These are phyloP conservation scores for Hyparrhenia diplandra DNA, from an alignment of 176 grass and related monocot genomes.

Conservation along the genomic window DNA sequence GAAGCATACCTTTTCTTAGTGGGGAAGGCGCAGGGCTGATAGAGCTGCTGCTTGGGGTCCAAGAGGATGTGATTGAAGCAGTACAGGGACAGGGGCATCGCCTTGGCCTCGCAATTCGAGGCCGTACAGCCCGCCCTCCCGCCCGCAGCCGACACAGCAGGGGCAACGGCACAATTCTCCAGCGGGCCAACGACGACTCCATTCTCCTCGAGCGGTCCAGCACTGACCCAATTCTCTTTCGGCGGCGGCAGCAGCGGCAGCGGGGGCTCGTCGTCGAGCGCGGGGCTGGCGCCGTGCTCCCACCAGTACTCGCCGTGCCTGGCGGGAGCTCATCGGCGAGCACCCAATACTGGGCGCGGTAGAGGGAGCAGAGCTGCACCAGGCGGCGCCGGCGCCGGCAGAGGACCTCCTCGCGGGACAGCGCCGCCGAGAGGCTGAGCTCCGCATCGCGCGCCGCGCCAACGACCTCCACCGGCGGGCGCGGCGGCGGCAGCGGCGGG, in stretches of 20 bases:
- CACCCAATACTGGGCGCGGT: conserved; percentile 29
- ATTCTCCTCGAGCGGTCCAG: no score
- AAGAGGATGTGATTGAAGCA: conserved; percentile 34
- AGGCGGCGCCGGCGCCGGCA: conserved; percentile 23
- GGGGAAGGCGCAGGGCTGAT: conserved; percentile 24
- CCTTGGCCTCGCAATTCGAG: conserved; percentile 5
- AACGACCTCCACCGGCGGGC: not conserved
- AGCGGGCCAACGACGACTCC: not conserved
- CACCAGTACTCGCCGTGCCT: conserved; percentile 30
- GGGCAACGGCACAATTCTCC: not conserved
- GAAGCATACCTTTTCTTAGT: conserved; percentile 16
- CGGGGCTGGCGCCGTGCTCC: conserved; percentile 21
- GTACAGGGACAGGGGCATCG: conserved; percentile 9
- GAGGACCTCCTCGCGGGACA: conserved; percentile 39
- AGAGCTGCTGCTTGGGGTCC: conserved; percentile 33
- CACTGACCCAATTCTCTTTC: not conserved
- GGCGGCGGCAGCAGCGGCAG: not conserved
- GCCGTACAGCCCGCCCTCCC: not conserved
- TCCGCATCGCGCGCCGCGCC: not conserved
- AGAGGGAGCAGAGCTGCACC: conserved; percentile 30
- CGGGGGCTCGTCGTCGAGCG: not conserved
- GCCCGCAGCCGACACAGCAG: not conserved
- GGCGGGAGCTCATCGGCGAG: conserved; percentile 24
- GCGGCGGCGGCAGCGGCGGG: not conserved
- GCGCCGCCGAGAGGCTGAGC: not conserved